Evolutionary conservation across 768 basidiomycete species (phyloP).

Genomic region (Daedaleopsis sinensis): DNA sequence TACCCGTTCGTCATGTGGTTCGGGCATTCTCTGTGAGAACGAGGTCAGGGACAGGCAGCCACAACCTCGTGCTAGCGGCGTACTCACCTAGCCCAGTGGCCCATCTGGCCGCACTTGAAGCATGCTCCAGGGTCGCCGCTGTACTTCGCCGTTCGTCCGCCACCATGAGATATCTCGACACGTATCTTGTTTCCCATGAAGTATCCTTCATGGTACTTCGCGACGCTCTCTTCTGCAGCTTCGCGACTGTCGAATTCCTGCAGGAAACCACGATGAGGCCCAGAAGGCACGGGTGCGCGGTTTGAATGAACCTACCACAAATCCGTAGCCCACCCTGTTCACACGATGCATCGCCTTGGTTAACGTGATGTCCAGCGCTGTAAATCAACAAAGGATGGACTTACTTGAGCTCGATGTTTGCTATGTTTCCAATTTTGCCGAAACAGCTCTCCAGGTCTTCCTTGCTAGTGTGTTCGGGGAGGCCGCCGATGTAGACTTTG

Average conservation of each 20-base stretch:
- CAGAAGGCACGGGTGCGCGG: neutral
- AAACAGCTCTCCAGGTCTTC: conserved; percentile 88
- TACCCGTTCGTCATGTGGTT: conserved; percentile 52
- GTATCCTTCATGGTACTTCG: conserved; percentile 85
- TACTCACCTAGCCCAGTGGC: conserved; percentile 84
- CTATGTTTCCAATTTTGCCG: conserved; percentile 78
- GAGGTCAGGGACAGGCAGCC: conserved; percentile 6
- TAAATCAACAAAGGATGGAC: conserved; percentile 31
- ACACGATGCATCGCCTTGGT: conserved; percentile 22
- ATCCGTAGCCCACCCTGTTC: conserved; percentile 81
- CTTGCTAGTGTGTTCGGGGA: conserved; percentile 84
- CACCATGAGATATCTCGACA: conserved; percentile 84
- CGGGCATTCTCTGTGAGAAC: conserved; percentile 68
- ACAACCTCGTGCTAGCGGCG: conserved; percentile 27
- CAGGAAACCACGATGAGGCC: conserved; percentile 9
- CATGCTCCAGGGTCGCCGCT: conserved; percentile 87
- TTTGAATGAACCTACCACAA: conserved; percentile 66
- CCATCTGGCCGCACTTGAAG: conserved; percentile 83
- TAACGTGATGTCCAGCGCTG: conserved; percentile 9
- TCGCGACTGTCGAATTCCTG: conserved; percentile 84
- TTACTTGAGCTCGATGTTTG: conserved; percentile 82
- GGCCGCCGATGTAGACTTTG: conserved; percentile 90
- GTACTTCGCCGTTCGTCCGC: conserved; percentile 79
- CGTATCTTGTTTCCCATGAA: conserved; percentile 95
- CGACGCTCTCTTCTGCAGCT: conserved; percentile 85